Percentiles rank a stretch among this genome's conserved stretches.
Conservation (phyloP, 78 protist species). For the Dictyostelium capitatum region DNA sequence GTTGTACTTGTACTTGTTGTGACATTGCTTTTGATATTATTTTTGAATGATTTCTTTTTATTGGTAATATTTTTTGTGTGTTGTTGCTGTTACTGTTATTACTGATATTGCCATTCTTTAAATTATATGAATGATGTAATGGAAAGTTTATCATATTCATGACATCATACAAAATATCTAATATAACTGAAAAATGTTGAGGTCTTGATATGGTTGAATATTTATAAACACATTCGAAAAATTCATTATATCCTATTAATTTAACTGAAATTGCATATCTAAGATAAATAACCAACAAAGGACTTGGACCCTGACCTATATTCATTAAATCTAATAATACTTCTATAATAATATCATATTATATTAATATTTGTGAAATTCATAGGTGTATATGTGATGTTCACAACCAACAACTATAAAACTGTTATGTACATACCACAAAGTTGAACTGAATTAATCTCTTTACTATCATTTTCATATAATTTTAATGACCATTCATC, state of each 20-base stretch:
- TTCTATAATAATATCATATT: no score
- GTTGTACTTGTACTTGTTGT: background rate
- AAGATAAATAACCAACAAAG: slow-evolving; percentile 54
- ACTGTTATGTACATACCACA: slow-evolving; percentile 25
- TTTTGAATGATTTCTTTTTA: background rate
- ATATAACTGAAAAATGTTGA: slow-evolving; percentile 20
- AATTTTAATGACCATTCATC: slow-evolving; percentile 48
- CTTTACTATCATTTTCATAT: background rate
- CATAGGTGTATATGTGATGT: background rate
- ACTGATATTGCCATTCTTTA: background rate
- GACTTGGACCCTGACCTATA: slow-evolving; percentile 60
- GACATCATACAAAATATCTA: slow-evolving; percentile 8
- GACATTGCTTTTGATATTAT: background rate
- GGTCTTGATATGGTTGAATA: slow-evolving; percentile 2
- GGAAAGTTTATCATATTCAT: slow-evolving; percentile 10
- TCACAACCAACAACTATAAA: no score
- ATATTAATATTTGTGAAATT: background rate
- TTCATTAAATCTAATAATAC: slow-evolving; percentile 41
- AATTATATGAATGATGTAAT: background rate
- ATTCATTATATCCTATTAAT: slow-evolving; percentile 17
- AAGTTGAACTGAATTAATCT: background rate
- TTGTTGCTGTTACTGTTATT: background rate
- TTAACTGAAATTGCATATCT: slow-evolving; percentile 63
- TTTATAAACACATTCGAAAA: background rate
- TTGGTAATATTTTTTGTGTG: background rate